Evolutionary conservation across 768 basidiomycete genomes (phyloP).

Genomic region (Mycena maculata): DNA sequence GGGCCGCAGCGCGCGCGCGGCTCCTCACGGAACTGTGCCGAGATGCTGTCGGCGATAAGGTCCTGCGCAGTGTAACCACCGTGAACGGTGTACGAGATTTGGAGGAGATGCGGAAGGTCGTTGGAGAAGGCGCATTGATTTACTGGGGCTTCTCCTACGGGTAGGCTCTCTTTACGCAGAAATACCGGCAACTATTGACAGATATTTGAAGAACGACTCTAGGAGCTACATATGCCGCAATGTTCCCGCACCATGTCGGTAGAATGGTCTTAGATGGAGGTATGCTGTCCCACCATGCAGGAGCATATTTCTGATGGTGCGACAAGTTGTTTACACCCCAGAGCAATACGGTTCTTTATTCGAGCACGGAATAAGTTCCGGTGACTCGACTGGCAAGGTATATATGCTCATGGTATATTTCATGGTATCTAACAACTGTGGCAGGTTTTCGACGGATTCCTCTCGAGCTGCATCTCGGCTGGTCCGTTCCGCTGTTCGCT

Average conservation of each 20-base stretch:
- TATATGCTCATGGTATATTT: not conserved
- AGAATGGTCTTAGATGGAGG: constrained; percentile 27
- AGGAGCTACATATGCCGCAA: constrained; percentile 26
- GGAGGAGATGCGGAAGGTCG: constrained; percentile 26
- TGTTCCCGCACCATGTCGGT: constrained; percentile 20
- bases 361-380: constrained; percentile 20
- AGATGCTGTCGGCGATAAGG: constrained; percentile 17
- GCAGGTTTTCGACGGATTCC: constrained; percentile 21
- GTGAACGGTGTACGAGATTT: constrained; percentile 23
- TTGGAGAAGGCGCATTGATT: constrained; percentile 9
- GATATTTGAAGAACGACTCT: constrained; percentile 12
- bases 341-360: constrained; percentile 22
- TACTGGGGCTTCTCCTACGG: constrained; percentile 32
- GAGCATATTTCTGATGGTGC: not conserved
- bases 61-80: constrained; percentile 24
- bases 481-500: constrained; percentile 24
- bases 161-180: not conserved
- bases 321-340: constrained; percentile 21
- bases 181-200: too few relatives aligned
- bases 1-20: constrained; percentile 5
- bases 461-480: constrained; percentile 14
- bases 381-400: constrained; percentile 17
- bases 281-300: not conserved
- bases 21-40: constrained; percentile 23
- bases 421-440: too few relatives aligned